Percentiles rank a stretch among this genome's conserved stretches.
These are phyloP conservation scores for Citropsis articulata DNA, from an alignment of 345 rosid species.

Conservation along the genomic window DNA sequence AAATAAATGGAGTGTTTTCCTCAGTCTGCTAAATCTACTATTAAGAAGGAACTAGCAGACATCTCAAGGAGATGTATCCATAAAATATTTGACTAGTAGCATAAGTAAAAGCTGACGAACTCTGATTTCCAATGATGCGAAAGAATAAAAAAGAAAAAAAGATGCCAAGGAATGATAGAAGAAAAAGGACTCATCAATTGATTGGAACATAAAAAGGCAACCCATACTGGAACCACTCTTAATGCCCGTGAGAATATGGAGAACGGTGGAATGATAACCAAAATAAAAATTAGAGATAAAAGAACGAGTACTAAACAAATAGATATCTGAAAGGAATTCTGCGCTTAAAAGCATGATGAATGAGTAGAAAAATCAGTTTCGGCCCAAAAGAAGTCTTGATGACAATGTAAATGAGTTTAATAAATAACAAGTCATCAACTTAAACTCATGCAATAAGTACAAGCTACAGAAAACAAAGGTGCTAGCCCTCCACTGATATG, in stretches of 20 bases:
- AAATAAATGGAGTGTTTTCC: neutral
- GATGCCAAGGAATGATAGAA: neutral
- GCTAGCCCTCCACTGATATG: too few relatives aligned
- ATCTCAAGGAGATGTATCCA: neutral
- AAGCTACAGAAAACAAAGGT: neutral
- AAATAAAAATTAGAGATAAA: neutral
- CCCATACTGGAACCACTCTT: neutral
- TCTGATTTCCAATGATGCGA: neutral
- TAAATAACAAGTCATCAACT: neutral
- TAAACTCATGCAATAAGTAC: neutral
- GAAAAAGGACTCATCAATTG: neutral
- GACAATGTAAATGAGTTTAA: too few relatives aligned
- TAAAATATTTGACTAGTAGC: neutral
- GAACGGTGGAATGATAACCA: neutral
- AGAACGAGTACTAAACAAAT: too few relatives aligned
- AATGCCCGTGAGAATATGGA: neutral
- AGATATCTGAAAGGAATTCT: neutral
- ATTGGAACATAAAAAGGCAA: neutral
- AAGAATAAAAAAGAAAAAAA: neutral
- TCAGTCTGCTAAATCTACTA: neutral
- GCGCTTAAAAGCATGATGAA: neutral
- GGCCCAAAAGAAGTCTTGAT: neutral
- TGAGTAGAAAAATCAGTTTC: neutral
- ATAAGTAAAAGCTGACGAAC: neutral
- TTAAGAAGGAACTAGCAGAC: neutral